These are phyloP conservation scores for Rheum nobile DNA, from an alignment of 148 eudicot genomes.

Conservation along the genomic window DNA sequence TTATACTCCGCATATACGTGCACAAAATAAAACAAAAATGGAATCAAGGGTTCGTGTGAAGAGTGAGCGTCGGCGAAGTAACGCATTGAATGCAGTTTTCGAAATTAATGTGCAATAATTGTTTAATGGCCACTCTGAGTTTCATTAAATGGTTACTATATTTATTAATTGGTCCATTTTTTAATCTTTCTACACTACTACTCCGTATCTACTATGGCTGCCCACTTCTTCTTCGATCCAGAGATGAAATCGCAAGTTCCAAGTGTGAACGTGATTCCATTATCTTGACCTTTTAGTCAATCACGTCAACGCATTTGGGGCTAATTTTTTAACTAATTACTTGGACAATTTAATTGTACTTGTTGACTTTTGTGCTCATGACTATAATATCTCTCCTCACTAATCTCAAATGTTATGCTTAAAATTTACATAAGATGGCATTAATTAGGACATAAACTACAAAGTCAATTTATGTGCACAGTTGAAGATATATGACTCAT, in stretches of 20 bases:
- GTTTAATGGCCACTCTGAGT: neutral
- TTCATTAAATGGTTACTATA: neutral
- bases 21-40: neutral
- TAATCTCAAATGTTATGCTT: too few species aligned
- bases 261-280: neutral
- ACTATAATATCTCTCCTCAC: neutral
- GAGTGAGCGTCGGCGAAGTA: constrained; percentile 1
- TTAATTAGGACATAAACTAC: neutral
- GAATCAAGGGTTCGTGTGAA: neutral
- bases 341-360: neutral
- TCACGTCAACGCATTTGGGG: neutral
- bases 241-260: neutral
- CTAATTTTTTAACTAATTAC: too few species aligned
- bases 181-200: neutral
- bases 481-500: too few species aligned
- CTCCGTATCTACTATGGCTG: neutral
- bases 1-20: too few species aligned
- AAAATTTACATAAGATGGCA: neutral
- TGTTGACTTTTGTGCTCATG: neutral
- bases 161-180: neutral
- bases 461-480: neutral
- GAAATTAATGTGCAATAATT: neutral
- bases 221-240: neutral
- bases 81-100: neutral
- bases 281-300: neutral